Conservation (phyloP, 2,329 filamentous ascomycete species). For the Claviceps sp. region DNA sequence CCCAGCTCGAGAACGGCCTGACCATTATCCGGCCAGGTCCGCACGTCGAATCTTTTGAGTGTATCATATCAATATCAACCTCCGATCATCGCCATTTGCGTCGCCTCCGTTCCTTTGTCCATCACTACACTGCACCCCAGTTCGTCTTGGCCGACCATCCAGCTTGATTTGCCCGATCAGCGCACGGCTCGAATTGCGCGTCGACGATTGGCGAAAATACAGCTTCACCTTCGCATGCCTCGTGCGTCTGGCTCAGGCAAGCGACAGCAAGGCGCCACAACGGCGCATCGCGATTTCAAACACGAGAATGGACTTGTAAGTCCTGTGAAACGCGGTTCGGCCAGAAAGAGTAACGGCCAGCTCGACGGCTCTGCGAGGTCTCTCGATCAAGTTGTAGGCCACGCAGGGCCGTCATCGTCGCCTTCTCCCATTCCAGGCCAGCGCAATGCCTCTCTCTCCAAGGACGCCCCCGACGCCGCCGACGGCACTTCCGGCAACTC, state of each 20-base stretch:
- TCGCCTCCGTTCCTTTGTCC: not conserved
- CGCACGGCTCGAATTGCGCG: not conserved
- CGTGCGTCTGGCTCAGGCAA: conserved; percentile 44
- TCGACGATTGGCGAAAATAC: not conserved
- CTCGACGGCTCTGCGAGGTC: conserved; percentile 26
- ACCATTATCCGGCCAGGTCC: conserved; percentile 1
- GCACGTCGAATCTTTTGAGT: not conserved
- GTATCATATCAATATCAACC: not conserved
- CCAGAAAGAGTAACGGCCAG: conserved; percentile 33
- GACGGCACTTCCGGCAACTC: conserved; percentile 29
- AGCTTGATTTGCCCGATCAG: not conserved
- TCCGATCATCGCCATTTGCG: not conserved
- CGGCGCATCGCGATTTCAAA: conserved; percentile 56
- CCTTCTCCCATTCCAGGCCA: conserved; percentile 10
- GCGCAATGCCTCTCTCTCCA: conserved; percentile 22
- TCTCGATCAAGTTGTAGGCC: conserved; percentile 18
- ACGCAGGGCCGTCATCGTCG: conserved; percentile 18
- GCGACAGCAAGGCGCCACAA: conserved; percentile 47
- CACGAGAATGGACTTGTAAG: conserved; percentile 83
- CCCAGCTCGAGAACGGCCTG: not conserved
- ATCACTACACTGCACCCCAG: not conserved
- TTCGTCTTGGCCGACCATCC: not conserved
- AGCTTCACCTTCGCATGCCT: conserved; percentile 38
- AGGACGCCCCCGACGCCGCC: conserved; percentile 11
- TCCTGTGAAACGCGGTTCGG: conserved; percentile 25